Conservation (phyloP, 331 rosid genomes). For the Spiraea crenata region DNA sequence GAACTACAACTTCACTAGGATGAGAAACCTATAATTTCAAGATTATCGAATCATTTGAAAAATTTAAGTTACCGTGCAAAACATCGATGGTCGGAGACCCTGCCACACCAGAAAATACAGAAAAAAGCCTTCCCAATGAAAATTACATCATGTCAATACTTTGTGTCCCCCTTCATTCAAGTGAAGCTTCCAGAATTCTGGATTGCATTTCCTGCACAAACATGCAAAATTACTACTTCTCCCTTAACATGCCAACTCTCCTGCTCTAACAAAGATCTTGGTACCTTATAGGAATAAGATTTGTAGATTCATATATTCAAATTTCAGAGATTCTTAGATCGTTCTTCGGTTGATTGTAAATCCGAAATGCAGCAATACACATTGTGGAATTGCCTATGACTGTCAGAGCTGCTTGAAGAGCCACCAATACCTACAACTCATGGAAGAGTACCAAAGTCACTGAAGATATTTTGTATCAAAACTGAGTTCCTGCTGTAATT, state of each 20-base stretch:
- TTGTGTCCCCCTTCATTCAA: neutral
- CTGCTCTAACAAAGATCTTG: neutral
- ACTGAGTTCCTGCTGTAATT: constrained; percentile 14
- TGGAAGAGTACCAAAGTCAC: constrained; percentile 20
- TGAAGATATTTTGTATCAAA: constrained; percentile 6
- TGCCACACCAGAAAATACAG: no score
- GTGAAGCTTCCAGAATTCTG: neutral
- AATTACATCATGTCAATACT: neutral
- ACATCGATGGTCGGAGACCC: neutral
- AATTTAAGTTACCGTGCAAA: neutral
- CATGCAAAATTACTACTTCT: neutral
- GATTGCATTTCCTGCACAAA: neutral
- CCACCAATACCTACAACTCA: constrained; percentile 85
- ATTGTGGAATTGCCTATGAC: constrained; percentile 82
- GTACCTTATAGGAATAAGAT: constrained; percentile 13
- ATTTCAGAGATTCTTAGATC: constrained; percentile 49
- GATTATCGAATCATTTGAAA: neutral
- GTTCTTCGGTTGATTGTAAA: constrained; percentile 67
- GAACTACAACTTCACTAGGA: neutral
- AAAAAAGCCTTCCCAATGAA: neutral
- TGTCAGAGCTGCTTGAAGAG: constrained; percentile 89
- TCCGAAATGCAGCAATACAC: constrained; percentile 88
- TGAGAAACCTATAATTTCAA: constrained; percentile 3
- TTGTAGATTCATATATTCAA: constrained; percentile 6
- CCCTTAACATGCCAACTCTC: neutral